Percentiles rank a stretch among this genome's conserved stretches.
Evolutionary conservation across 139 green algal genomes (phyloP).

Genomic region (Coelastrella sp.): DNA sequence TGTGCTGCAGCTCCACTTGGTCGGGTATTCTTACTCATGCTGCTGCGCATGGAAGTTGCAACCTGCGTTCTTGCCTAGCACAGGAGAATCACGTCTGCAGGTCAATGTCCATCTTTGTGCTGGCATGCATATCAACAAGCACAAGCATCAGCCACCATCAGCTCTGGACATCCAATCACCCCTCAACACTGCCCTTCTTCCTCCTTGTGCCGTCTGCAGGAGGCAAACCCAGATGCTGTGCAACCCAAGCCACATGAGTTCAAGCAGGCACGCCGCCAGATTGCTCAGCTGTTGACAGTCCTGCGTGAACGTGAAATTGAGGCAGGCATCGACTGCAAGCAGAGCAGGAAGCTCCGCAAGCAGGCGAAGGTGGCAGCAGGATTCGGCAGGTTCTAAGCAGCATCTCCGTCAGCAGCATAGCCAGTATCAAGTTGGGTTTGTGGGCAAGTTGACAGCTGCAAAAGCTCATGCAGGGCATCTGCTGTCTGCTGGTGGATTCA

Average conservation of each 20-base stretch:
- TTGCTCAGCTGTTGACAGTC: conserved; percentile 66
- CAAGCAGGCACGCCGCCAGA: conserved; percentile 59
- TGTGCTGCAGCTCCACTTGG: too few relatives aligned
- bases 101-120: neutral
- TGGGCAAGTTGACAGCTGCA: neutral
- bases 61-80: too few relatives aligned
- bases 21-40: too few relatives aligned
- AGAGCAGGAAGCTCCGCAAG: conserved; percentile 56
- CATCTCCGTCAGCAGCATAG: neutral
- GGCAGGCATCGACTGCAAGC: conserved; percentile 54
- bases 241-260: conserved; percentile 61
- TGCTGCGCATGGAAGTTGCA: too few relatives aligned
- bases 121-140: neutral
- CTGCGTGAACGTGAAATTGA: conserved; percentile 61
- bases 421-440: neutral
- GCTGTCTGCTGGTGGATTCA: neutral
- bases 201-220: conserved; percentile 28
- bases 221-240: conserved; percentile 54
- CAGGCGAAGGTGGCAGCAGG: conserved; percentile 47
- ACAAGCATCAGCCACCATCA: conserved; percentile 38
- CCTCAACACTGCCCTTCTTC: neutral
- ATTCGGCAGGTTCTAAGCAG: conserved; percentile 36
- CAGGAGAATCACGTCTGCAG: too few relatives aligned
- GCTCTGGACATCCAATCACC: neutral
- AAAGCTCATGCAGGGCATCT: neutral